Conservation (phyloP, 306 rosid genomes). For the Canavalia gladiata region DNA sequence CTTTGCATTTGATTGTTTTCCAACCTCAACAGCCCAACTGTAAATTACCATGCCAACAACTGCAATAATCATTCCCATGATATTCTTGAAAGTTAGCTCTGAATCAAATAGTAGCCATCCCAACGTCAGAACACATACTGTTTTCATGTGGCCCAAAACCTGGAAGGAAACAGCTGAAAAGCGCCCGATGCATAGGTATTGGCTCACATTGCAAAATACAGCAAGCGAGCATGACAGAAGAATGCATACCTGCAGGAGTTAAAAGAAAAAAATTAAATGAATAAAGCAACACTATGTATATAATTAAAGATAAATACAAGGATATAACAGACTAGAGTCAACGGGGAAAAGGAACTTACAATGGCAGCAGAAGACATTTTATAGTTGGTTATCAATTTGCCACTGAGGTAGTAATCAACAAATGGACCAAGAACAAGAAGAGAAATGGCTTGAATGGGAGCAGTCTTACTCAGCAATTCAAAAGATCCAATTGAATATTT, state of each 20-base stretch:
- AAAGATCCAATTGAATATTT: conserved; percentile 95
- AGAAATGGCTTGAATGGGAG: conserved; percentile 90
- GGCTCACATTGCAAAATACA: conserved; percentile 90
- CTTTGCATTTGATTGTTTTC: conserved; percentile 65
- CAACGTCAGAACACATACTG: conserved; percentile 85
- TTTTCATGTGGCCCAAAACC: conserved; percentile 97
- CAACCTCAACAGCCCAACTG: conserved; percentile 92
- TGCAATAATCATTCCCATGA: conserved; percentile 85
- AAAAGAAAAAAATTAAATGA: conserved; percentile 25
- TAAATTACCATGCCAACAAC: conserved; percentile 87
- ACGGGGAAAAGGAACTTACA: conserved; percentile 60
- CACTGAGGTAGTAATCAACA: conserved; percentile 78
- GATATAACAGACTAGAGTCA: conserved; percentile 29
- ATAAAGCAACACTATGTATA: not conserved
- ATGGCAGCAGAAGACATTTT: conserved; percentile 79
- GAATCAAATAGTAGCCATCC: conserved; percentile 95
- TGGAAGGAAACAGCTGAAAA: conserved; percentile 94
- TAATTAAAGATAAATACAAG: conserved; percentile 15
- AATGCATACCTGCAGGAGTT: conserved; percentile 74
- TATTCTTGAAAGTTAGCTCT: conserved; percentile 79
- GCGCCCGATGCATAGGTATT: conserved; percentile 95
- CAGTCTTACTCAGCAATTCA: conserved; percentile 95
- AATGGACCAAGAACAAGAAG: conserved; percentile 88
- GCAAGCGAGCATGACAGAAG: conserved; percentile 83
- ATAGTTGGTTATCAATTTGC: conserved; percentile 72